Evolutionary conservation across 306 rosid species (phyloP).

Genomic region (Ormosia emarginata): DNA sequence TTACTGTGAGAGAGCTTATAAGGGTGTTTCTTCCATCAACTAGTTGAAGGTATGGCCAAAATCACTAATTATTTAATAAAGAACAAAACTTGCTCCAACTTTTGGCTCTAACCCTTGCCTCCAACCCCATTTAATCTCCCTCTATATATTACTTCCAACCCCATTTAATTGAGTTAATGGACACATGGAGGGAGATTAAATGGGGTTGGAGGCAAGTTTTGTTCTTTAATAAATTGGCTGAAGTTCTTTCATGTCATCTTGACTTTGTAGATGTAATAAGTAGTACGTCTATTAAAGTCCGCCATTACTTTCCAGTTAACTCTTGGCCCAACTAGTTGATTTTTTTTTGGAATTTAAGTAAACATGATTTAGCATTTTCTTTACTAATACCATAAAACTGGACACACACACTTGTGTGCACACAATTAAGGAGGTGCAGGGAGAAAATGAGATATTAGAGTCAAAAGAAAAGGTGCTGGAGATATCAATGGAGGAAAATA

Average conservation of each 20-base stretch:
- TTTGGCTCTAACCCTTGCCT: no score
- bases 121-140: no score
- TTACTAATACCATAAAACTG: background rate
- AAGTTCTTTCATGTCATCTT: background rate
- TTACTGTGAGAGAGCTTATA: slow-evolving; percentile 51
- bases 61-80: background rate
- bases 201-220: no score
- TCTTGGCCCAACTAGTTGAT: background rate
- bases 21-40: slow-evolving; percentile 77
- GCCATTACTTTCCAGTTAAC: background rate
- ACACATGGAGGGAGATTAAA: no score
- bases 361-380: background rate
- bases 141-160: no score
- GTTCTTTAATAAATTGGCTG: background rate
- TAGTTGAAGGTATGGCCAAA: slow-evolving; percentile 39
- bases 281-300: background rate
- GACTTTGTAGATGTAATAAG: background rate
- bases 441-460: background rate
- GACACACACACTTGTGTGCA: background rate
- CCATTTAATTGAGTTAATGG: no score
- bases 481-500: background rate
- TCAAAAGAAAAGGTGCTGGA: background rate
- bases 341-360: background rate
- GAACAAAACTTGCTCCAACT: no score
- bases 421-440: background rate